Percentiles rank a stretch among this genome's conserved stretches.
Evolutionary conservation across 2,329 filamentous ascomycete genomes (phyloP).

Genomic region (Talaromyces amestolkiae): DNA sequence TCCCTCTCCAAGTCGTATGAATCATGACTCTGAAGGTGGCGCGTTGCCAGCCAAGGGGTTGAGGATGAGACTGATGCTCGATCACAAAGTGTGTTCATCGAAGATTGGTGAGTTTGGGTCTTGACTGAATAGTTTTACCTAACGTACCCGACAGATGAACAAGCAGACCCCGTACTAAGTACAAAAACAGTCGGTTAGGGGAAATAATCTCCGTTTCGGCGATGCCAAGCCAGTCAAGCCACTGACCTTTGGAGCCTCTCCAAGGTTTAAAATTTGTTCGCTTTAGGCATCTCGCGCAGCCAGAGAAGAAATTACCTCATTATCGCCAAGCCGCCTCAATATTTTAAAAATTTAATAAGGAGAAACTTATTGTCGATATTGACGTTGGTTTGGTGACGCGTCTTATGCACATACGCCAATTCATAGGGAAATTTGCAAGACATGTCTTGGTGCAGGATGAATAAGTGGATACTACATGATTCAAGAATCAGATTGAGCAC

Average conservation of each 20-base stretch:
- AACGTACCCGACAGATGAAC: not conserved
- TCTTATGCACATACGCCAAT: not conserved
- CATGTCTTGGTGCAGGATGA: conserved; percentile 2
- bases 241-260: not conserved
- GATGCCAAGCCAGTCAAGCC: conserved; percentile 4
- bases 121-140: not conserved
- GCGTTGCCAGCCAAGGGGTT: not conserved
- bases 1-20: not conserved
- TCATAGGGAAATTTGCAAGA: not conserved
- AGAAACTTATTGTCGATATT: not conserved
- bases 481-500: not conserved
- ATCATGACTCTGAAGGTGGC: not conserved
- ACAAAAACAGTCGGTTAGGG: not conserved
- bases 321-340: not conserved
- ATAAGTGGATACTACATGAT: not conserved
- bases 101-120: not conserved
- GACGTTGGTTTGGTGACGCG: not conserved
- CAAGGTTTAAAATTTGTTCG: not conserved
- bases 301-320: not conserved
- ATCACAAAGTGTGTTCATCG: not conserved
- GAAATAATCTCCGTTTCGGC: not conserved
- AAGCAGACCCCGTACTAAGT: not conserved
- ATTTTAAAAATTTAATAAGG: not conserved
- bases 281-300: not conserved
- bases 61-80: not conserved